Conservation (phyloP, 2,329 filamentous ascomycete species). For the Pseudopithomyces chartarum region DNA sequence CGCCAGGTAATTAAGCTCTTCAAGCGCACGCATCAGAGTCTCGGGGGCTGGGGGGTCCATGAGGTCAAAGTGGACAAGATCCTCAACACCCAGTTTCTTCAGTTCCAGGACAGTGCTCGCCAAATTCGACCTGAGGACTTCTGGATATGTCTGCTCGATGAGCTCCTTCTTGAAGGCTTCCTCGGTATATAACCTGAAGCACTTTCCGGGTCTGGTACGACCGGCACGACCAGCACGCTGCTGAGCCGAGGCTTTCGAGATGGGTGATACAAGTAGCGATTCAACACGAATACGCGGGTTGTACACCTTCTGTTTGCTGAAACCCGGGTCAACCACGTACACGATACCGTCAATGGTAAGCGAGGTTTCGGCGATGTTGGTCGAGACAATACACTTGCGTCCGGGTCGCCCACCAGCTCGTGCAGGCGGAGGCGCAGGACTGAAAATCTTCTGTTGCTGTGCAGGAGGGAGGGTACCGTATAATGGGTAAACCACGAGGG, state of each 20-base stretch:
- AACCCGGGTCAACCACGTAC: conserved; percentile 98
- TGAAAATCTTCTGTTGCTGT: conserved; percentile 95
- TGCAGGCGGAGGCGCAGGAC: conserved; percentile 76
- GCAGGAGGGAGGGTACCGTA: conserved; percentile 92
- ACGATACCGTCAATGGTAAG: conserved; percentile 99
- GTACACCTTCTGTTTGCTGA: conserved; percentile 99
- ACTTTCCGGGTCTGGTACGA: conserved; percentile 97
- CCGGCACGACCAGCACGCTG: conserved; percentile 98
- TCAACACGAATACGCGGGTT: conserved; percentile 96
- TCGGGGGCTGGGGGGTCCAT: conserved; percentile 99
- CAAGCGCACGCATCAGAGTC: conserved; percentile 95
- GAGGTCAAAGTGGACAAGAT: conserved; percentile 96
- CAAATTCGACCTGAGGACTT: conserved; percentile 92
- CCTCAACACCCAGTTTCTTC: conserved; percentile 95
- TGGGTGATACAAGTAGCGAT: conserved; percentile 94
- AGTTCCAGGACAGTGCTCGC: conserved; percentile 93
- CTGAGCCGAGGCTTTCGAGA: conserved; percentile 96
- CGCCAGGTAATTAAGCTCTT: conserved; percentile 96
- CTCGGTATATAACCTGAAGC: conserved; percentile 96
- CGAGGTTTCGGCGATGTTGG: conserved; percentile 97
- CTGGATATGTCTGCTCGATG: conserved; percentile 95
- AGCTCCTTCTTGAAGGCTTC: conserved; percentile 96
- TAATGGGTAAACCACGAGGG: conserved; percentile 86
- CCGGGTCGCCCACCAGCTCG: conserved; percentile 81
- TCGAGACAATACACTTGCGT: conserved; percentile 92